Conservation (phyloP, 2,329 filamentous ascomycete species). For the Paraconiothyrium sp. region DNA sequence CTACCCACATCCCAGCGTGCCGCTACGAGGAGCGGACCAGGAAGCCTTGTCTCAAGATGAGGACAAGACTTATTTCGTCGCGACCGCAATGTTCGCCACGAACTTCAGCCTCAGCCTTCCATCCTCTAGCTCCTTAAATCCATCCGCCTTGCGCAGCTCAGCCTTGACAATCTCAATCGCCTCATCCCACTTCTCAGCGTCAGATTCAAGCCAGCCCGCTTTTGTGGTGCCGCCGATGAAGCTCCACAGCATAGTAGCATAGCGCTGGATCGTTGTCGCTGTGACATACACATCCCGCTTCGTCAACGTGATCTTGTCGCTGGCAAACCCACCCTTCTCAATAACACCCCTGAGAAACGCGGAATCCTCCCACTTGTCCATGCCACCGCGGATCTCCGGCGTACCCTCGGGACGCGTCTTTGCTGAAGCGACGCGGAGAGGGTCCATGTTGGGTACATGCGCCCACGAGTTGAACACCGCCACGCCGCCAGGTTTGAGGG, state of each 20-base stretch:
- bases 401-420: slow-evolving; percentile 16
- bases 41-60: too few relatives aligned
- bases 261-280: slow-evolving; percentile 5
- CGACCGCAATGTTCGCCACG: slow-evolving; percentile 22
- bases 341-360: slow-evolving; percentile 12
- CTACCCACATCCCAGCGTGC: too few relatives aligned
- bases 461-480: slow-evolving; percentile 23
- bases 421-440: slow-evolving; percentile 17
- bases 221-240: slow-evolving; percentile 19
- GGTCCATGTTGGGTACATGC: slow-evolving; percentile 18
- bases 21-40: too few relatives aligned
- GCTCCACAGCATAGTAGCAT: slow-evolving; percentile 24
- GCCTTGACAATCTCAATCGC: slow-evolving; percentile 19
- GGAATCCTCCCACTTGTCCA: slow-evolving; percentile 17
- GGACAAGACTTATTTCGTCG: slow-evolving; percentile 12
- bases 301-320: neutral
- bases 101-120: slow-evolving; percentile 18
- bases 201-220: slow-evolving; percentile 20
- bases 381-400: slow-evolving; percentile 10
- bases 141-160: slow-evolving; percentile 18
- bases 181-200: slow-evolving; percentile 24
- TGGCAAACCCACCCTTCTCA: slow-evolving; percentile 19
- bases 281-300: slow-evolving; percentile 13
- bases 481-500: slow-evolving; percentile 24
- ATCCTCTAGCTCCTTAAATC: slow-evolving; percentile 17